Conservation (phyloP, 306 rosid genomes). For the Inga oerstediana region DNA sequence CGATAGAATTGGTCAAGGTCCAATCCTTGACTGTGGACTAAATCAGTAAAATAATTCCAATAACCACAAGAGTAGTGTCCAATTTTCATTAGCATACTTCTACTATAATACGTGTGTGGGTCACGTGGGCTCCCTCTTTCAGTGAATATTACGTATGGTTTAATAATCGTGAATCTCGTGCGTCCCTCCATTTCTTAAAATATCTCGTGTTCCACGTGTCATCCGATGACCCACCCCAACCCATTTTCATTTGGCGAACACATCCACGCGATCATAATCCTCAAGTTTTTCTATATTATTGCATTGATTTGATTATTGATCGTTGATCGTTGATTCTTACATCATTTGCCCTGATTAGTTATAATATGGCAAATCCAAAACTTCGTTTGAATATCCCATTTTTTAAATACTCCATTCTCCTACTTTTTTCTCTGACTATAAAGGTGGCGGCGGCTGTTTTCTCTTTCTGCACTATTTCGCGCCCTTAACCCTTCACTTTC, state of each 20-base stretch:
- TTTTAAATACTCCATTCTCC: neutral
- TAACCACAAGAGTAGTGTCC: neutral
- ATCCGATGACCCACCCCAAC: neutral
- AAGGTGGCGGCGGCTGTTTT: neutral
- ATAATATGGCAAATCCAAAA: neutral
- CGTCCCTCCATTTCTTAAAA: neutral
- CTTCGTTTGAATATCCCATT: neutral
- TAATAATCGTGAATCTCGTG: conserved; percentile 5
- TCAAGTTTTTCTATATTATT: neutral
- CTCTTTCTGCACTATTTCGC: neutral
- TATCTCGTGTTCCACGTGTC: neutral
- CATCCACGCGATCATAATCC: neutral
- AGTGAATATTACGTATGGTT: neutral
- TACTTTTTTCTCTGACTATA: too few relatives aligned
- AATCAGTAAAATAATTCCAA: neutral
- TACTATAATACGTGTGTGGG: neutral
- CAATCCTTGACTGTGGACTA: neutral
- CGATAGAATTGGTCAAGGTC: neutral
- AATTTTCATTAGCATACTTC: too few relatives aligned
- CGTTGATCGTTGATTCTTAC: neutral
- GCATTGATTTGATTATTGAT: neutral
- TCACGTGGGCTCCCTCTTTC: neutral
- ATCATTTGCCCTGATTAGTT: neutral
- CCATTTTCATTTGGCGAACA: neutral
- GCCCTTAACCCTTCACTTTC: neutral